Base-by-base conservation (phyloP, 768 basidiomycete genomes). In the Mycena sanguinolenta region DNA sequence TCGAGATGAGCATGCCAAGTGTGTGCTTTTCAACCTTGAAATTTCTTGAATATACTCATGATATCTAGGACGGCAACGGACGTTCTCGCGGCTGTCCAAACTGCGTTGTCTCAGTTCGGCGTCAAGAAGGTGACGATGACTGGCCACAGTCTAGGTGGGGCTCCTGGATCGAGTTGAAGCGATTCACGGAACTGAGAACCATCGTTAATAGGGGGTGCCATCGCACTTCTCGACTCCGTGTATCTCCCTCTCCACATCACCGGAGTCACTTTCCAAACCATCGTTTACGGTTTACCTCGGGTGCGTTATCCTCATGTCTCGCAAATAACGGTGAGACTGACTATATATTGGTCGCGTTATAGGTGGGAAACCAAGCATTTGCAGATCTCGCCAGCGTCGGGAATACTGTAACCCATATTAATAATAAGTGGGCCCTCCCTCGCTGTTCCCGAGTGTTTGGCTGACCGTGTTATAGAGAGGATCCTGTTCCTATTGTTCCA, bases 301-400 rank as follows among this genome's bases (percentile, higher is more conserved):
- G 83, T 84, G 67, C 14, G 72, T 71, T 21, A 75, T 75, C 72
- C 17, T 39, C n/a, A n/a, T n/a, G 13, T 54, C 36, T 28, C 27
- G 21, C 13, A 30, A 44, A 39, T 8, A 7, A 46, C 36, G 25
- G 19, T 50, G 23, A 25, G n/a, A n/a, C n/a, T n/a, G n/a, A n/a
- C n/a, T 12, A 10, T 21, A 44, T 52, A 55, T 34, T 5, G 23
- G 9, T 50, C 34, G 84, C 42, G n/a, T n/a, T 38, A 42, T 63
- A 85, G 81, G 82, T 84, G 69, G 88, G 89, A 4, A 88, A 90
- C 77, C 84, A 87, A 75, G 88, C 82, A 2, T 92, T 91, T 68
- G 90, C 89, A 1, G 72, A 89, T 72, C 87, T 86, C 72, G 84
- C 90, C 58, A 87, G 90, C 70, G 77, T 82, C 14, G 78, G 86